A percentile compares a stretch with the other conserved stretches of the same genome.
Evolutionary conservation across 2,329 filamentous ascomycete genomes (phyloP).

Genomic region (Orbilia ellipsospora): DNA sequence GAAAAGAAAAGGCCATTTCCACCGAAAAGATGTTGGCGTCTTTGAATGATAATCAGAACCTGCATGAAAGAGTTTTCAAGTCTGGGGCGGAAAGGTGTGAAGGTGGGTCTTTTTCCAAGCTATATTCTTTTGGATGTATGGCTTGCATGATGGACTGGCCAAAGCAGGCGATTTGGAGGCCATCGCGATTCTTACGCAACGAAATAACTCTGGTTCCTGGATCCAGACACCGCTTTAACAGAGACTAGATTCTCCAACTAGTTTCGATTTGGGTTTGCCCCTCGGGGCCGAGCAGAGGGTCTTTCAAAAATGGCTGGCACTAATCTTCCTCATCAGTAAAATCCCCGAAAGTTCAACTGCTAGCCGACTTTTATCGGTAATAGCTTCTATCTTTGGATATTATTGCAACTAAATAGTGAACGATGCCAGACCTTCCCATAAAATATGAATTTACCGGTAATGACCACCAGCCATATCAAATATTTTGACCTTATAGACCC

Average conservation of each 20-base stretch:
- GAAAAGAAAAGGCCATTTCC: conserved; percentile 1
- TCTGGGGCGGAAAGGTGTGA: conserved; percentile 4
- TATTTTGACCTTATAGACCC: conserved; percentile 3
- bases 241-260: background rate
- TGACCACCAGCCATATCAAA: conserved; percentile 3
- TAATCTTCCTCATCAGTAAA: conserved; percentile 14
- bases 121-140: conserved; percentile 14
- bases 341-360: conserved; percentile 4
- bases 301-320: conserved; percentile 9
- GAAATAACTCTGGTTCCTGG: conserved; percentile 15
- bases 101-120: background rate
- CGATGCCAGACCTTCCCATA: conserved; percentile 3
- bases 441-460: conserved; percentile 3
- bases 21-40: conserved; percentile 17
- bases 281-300: background rate
- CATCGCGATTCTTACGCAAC: conserved; percentile 36
- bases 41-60: conserved; percentile 17
- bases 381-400: conserved; percentile 32
- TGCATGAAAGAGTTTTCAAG: conserved; percentile 33
- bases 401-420: conserved; percentile 11
- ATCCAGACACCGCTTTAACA: conserved; percentile 32
- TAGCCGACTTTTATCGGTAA: conserved; percentile 20
- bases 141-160: conserved; percentile 11
- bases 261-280: conserved; percentile 1
- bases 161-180: conserved; percentile 2